A percentile compares a stretch with the other conserved stretches of the same genome.
phyloP scores from a whole-genome alignment of 2,329 filamentous ascomycete genomes.

The Xylaria sp. region DNA sequence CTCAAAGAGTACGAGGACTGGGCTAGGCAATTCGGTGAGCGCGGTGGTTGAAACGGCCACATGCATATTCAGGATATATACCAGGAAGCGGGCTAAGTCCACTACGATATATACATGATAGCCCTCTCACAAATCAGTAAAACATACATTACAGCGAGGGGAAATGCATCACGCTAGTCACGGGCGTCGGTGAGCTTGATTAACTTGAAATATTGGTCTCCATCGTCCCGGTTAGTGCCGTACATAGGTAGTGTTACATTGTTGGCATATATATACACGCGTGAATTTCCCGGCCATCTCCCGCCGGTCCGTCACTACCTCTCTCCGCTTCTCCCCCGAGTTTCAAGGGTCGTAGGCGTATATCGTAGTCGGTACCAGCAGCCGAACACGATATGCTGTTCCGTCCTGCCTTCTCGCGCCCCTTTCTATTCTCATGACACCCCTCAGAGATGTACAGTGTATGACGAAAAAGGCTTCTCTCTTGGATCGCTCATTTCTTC shows the following conservation, averaged over 20 bases:
- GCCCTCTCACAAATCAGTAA: neutral
- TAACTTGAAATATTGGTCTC: conserved; percentile 9
- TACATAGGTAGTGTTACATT: conserved; percentile 31
- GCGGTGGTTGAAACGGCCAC: conserved; percentile 68
- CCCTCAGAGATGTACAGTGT: neutral
- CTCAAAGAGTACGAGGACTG: conserved; percentile 92
- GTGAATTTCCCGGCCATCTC: neutral
- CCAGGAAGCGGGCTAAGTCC: neutral
- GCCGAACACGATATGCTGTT: neutral
- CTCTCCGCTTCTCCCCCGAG: neutral
- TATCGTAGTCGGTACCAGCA: neutral
- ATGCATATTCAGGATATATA: neutral
- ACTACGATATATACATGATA: neutral
- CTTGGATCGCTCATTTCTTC: neutral
- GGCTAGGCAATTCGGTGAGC: conserved; percentile 90
- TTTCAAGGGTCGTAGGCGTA: neutral
- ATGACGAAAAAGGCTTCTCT: neutral
- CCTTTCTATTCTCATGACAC: neutral
- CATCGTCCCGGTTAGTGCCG: conserved; percentile 5
- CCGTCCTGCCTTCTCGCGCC: neutral
- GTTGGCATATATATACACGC: conserved; percentile 22
- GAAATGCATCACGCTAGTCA: neutral
- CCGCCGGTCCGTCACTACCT: neutral
- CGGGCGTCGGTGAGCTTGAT: neutral
- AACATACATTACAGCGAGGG: neutral